These are phyloP conservation scores for Wickerhamomyces chaumierensis DNA, from an alignment of 805 yeast genomes.

Conservation along the genomic window DNA sequence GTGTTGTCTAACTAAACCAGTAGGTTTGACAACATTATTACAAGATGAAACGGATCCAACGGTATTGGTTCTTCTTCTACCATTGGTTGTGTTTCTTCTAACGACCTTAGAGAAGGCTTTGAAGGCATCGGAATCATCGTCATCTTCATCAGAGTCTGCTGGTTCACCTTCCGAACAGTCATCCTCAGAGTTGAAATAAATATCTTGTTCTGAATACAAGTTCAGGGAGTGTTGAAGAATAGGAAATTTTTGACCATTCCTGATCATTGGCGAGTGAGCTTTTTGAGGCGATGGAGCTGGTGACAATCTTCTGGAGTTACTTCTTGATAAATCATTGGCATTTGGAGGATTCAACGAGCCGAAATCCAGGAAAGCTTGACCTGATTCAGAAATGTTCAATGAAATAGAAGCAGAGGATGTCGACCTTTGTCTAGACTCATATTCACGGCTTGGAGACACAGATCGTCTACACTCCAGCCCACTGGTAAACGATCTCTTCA, in stretches of 20 bases:
- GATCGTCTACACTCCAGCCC: not conserved
- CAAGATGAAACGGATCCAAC: not conserved
- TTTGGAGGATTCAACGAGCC: not conserved
- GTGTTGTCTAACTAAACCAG: not conserved
- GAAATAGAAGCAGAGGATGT: conserved; percentile 15
- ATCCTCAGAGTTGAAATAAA: not conserved
- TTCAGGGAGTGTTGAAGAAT: not conserved
- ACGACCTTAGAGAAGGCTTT: conserved; percentile 17
- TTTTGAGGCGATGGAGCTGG: conserved; percentile 19
- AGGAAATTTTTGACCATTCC: conserved; percentile 3
- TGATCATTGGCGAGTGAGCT: conserved; percentile 7
- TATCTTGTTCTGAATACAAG: not conserved
- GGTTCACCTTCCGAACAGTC: conserved; percentile 5
- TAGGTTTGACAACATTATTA: not conserved
- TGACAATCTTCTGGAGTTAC: conserved; percentile 8
- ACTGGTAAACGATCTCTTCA: conserved; percentile 6
- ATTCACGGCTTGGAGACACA: conserved; percentile 1
- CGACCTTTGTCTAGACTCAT: not conserved
- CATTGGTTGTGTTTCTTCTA: conserved; percentile 4
- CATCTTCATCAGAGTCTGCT: conserved; percentile 5
- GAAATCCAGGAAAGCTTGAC: not conserved
- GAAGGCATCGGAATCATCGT: conserved; percentile 13
- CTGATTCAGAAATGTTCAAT: not conserved
- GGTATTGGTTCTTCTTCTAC: not conserved
- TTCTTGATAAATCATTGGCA: conserved; percentile 1